Evolutionary conservation across 129 eudicot species (phyloP).

Genomic region (Calendula officinalis): DNA sequence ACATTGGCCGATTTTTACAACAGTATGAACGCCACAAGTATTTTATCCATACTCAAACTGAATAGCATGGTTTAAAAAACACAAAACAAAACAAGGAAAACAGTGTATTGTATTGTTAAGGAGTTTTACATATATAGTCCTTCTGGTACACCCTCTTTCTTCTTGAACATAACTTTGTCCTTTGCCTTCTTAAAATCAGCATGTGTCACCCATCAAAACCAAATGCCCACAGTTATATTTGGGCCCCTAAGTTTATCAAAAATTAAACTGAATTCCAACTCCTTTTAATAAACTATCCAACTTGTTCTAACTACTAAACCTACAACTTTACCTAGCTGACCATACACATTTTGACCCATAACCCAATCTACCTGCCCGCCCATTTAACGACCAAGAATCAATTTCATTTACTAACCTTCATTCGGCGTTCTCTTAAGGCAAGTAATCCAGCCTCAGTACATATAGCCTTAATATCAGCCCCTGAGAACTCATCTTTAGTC

Average conservation of each 20-base stretch:
- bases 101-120: background rate
- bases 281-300: too few relatives aligned
- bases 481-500: conserved; percentile 96
- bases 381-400: background rate
- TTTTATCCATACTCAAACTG: conserved; percentile 3
- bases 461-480: conserved; percentile 95
- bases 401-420: conserved; percentile 83
- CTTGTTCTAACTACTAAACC: too few relatives aligned
- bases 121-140: conserved; percentile 78
- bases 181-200: conserved; percentile 94
- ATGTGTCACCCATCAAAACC: conserved; percentile 58
- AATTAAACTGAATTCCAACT: too few relatives aligned
- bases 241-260: too few relatives aligned
- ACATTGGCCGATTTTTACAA: too few relatives aligned
- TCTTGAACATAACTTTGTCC: conserved; percentile 98
- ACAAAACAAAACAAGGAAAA: conserved; percentile 2
- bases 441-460: conserved; percentile 97
- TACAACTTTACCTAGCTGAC: too few relatives aligned
- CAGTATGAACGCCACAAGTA: too few relatives aligned
- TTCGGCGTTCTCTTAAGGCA: conserved; percentile 88
- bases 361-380: background rate
- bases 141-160: conserved; percentile 98
- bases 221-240: background rate
- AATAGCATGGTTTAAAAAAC: conserved; percentile 10
- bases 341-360: too few relatives aligned